Base-by-base conservation (phyloP, 2,329 filamentous ascomycete genomes). In the Tolypocladium amazonense region DNA sequence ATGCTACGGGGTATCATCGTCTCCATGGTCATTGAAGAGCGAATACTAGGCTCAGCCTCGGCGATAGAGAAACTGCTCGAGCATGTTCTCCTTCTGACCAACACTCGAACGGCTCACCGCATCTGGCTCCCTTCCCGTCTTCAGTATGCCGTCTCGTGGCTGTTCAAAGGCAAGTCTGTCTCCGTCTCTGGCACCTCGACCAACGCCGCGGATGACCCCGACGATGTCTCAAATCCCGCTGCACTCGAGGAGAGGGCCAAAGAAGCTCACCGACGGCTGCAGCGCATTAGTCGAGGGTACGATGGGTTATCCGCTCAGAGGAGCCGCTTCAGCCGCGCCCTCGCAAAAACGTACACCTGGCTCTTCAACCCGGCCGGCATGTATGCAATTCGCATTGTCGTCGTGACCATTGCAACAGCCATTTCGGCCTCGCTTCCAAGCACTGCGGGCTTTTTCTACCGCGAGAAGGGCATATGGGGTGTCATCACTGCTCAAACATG, bases 381-480 rank as follows among this genome's bases (percentile, higher is more conserved):
- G 64, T 81, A 76, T 59, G 78, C 77, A 0, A 58, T 81, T 12
- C 75, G 79, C 2, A 74, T 81, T 69, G 77, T 81, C 0, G 62
- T 75, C 8, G 75, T 79, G 0, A 80, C 79, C 0, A 67, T 81
- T 14, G 78, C 74, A 0, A 67, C 73, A 0, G 66, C 69, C 0
- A 74, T 82, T 5, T 76, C 79, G 0, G 72, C 75, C 0, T 70
- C 71, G 0, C 69, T 82, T 4, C 75, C 77, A 0, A 65, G 67
- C 33, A 73, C 72, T 1, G 74, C 79, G 0, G 78, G 76, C 1
- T 82, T 82, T 64, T 81, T 75, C 62, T 81, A 80, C 56, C 73
- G 78, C 3, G 74, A 81, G 59, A 81, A 79, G 64, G 79, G 80
- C 0, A 69, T 82, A 0, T 82, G 80, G 80, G 77, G 71, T 0